phyloP scores from a whole-genome alignment of 139 green algal genomes.

The Zygnema circumcarinatum region DNA sequence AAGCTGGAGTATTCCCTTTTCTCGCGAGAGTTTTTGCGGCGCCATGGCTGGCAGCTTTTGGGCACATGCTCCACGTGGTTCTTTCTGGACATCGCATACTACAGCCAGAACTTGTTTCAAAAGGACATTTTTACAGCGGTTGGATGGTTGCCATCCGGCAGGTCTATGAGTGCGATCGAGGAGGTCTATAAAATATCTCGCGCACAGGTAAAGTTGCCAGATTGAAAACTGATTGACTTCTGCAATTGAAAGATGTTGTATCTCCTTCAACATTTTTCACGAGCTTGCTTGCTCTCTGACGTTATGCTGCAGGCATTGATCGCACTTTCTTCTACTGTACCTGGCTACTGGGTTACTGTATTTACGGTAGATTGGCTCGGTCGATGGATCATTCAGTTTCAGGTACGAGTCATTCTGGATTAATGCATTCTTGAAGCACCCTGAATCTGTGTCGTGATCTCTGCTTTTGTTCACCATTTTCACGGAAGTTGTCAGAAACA shows the following conservation, averaged over 20 bases:
- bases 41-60: conserved; percentile 48
- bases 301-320: conserved; percentile 42
- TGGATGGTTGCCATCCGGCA: conserved; percentile 39
- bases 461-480: too few relatives aligned
- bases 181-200: conserved; percentile 58
- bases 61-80: conserved; percentile 64
- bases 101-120: conserved; percentile 66
- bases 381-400: conserved; percentile 61
- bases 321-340: conserved; percentile 50
- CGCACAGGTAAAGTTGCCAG: neutral
- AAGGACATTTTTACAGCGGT: conserved; percentile 59
- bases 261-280: neutral
- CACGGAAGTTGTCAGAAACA: too few relatives aligned
- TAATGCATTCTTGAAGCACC: neutral
- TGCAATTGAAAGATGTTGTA: neutral
- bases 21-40: conserved; percentile 39
- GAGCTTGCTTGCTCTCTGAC: neutral
- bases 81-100: conserved; percentile 66
- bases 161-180: conserved; percentile 35
- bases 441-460: too few relatives aligned
- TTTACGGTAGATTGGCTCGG: conserved; percentile 62
- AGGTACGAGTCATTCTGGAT: neutral
- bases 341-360: conserved; percentile 59
- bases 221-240: neutral
- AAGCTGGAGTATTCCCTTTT: conserved; percentile 29